Conservation (phyloP, 441 rosid species). For the Populus hybrid region DNA sequence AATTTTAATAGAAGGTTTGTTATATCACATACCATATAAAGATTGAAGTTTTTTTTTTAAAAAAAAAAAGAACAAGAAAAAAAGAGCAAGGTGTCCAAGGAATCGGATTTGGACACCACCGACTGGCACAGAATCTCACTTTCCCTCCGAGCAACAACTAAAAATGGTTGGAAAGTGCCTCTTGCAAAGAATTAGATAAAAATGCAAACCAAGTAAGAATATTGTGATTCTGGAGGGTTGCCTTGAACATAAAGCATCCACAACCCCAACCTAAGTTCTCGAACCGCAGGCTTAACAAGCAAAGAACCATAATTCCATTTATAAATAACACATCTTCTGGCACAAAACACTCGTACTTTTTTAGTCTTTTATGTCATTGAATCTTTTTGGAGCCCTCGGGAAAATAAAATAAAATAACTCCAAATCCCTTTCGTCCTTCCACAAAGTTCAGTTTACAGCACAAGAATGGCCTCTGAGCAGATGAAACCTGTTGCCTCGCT, state of each 20-base stretch:
- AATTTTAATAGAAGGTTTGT: background rate
- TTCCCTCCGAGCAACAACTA: conserved; percentile 15
- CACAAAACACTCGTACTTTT: conserved; percentile 12
- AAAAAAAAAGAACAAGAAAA: too few species aligned
- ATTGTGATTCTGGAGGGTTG: conserved; percentile 23
- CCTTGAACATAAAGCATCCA: conserved; percentile 61
- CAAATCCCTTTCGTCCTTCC: background rate
- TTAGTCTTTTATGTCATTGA: conserved; percentile 13
- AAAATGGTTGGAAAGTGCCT: background rate
- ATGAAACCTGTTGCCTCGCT: conserved; percentile 61
- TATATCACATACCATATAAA: background rate
- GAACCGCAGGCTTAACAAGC: conserved; percentile 55
- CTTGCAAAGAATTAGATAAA: background rate
- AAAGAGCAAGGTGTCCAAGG: background rate
- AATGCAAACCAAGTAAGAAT: conserved; percentile 34
- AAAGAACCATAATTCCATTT: conserved; percentile 56
- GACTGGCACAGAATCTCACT: conserved; percentile 26
- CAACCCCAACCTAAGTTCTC: conserved; percentile 25
- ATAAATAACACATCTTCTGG: conserved; percentile 14
- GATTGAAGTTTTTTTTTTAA: background rate
- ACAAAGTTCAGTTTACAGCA: conserved; percentile 4
- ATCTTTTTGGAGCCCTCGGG: background rate
- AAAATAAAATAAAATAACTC: background rate
- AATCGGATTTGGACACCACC: background rate
- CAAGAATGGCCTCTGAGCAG: conserved; percentile 47